Base-by-base conservation (phyloP, 495 filamentous ascomycete genomes). In the Lasiosphaeris hirsuta region DNA sequence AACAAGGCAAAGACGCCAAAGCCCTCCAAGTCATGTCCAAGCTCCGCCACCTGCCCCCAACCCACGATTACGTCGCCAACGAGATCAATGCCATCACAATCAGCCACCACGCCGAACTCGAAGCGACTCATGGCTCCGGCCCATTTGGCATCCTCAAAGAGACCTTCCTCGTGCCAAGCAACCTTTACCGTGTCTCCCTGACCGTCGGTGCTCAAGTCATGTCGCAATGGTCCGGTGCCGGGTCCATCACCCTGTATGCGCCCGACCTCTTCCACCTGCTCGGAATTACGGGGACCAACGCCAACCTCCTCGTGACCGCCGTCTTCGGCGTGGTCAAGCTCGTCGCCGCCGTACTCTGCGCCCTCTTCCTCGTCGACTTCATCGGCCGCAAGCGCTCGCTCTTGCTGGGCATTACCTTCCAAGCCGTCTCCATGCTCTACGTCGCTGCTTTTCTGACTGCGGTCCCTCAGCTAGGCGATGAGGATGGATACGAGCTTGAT, bases 301-400 rank as follows among this genome's bases (percentile, higher is more conserved):
- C 87, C 60, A 79, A 77, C 33, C 78, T 89, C 2, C 78, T 89
- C 38, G 79, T 86, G 15, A 89, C 84, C 7, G 86, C 80, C 13
- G 78, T 90, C 33, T 89, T 89, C 51, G 86, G 86, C 37, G 78
- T 90, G 57, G 71, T 88, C 65, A 90, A 90, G 58, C 78, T 90
- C 54, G 66, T 80, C 8, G 79, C 86, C 0, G 79, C 86, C 14
- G 60, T 89, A 19, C 43, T 82, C 40, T 89, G 86, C 63, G 85
- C 86, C 7, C 72, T 89, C 10, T 88, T 90, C 76, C 75, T 91
- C 14, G 84, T 91, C 59, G 87, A 91, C 58, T 76, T 87, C 47
- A 85, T 89, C 60, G 87, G 87, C 6, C 85, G 87, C 42, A 87
- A 88, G 68, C 83, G 86, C 34, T 78, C 87, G 1, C 73, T 91